These are phyloP conservation scores for Karstenula rhodostoma DNA, from an alignment of 2,329 filamentous ascomycete genomes.

Conservation along the genomic window DNA sequence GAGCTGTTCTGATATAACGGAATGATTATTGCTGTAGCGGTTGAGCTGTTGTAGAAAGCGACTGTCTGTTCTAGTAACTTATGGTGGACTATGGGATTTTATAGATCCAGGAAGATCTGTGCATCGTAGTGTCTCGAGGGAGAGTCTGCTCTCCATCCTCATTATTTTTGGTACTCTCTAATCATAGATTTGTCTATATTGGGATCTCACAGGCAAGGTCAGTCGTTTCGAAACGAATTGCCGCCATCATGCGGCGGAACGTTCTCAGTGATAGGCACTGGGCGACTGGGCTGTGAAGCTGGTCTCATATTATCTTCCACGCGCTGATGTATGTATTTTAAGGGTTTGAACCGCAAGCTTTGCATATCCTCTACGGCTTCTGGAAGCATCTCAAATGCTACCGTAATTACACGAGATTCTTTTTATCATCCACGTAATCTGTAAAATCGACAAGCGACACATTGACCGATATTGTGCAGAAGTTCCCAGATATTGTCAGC, in stretches of 20 bases:
- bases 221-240: neutral
- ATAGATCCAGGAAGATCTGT: neutral
- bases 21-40: too few species aligned
- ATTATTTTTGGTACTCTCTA: neutral
- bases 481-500: neutral
- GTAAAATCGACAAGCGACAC: too few species aligned
- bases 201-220: neutral
- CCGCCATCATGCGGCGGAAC: neutral
- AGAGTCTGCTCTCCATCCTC: neutral
- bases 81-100: too few species aligned
- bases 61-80: too few species aligned
- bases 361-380: too few species aligned
- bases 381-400: too few species aligned
- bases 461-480: too few species aligned
- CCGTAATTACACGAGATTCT: too few species aligned
- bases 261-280: neutral
- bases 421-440: too few species aligned
- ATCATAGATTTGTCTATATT: neutral
- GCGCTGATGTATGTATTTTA: neutral
- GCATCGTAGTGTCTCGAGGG: neutral
- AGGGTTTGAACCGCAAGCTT: too few species aligned
- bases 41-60: too few species aligned
- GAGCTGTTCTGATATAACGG: too few species aligned
- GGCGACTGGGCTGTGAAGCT: neutral
- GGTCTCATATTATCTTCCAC: neutral